Evolutionary conservation across 352 stramenopile species (phyloP).

Genomic region (Globisporangium takayamanum): DNA sequence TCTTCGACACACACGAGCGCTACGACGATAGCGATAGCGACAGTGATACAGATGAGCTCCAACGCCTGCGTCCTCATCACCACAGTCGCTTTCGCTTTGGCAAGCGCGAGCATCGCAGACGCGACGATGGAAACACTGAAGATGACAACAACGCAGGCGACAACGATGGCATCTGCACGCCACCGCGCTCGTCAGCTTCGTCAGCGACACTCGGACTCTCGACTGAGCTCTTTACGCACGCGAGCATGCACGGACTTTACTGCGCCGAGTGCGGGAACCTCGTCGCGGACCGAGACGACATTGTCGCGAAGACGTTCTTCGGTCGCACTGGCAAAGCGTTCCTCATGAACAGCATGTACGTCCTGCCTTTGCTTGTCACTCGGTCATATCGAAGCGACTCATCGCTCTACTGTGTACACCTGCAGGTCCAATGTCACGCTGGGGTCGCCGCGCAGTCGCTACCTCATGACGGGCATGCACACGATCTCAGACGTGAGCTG

Average conservation of each 20-base stretch:
- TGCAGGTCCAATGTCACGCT: conserved; percentile 62
- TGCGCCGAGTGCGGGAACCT: conserved; percentile 59
- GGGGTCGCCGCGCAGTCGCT: conserved; percentile 52
- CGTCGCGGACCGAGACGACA: conserved; percentile 57
- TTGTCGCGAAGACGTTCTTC: conserved; percentile 78
- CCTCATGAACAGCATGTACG: conserved; percentile 74
- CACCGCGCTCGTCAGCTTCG: too few relatives aligned
- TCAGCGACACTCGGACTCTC: conserved; percentile 22
- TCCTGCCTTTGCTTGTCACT: neutral
- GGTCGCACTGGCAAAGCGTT: conserved; percentile 69
- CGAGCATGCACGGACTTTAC: conserved; percentile 46
- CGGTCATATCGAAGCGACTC: neutral
- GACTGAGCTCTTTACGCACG: conserved; percentile 37
- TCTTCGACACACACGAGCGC: neutral
- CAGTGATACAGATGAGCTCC: neutral
- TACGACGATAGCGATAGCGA: conserved; percentile 12
- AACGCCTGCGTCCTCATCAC: too few relatives aligned
- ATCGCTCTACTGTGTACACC: neutral
- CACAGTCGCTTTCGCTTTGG: neutral
- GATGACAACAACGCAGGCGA: neutral
- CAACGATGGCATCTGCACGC: neutral
- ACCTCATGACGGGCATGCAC: conserved; percentile 80
- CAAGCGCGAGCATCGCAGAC: neutral
- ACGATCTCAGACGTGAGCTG: conserved; percentile 68
- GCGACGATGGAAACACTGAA: neutral